Evolutionary conservation across 2,329 filamentous ascomycete genomes (phyloP).

Genomic region (Colletotrichum filicis): DNA sequence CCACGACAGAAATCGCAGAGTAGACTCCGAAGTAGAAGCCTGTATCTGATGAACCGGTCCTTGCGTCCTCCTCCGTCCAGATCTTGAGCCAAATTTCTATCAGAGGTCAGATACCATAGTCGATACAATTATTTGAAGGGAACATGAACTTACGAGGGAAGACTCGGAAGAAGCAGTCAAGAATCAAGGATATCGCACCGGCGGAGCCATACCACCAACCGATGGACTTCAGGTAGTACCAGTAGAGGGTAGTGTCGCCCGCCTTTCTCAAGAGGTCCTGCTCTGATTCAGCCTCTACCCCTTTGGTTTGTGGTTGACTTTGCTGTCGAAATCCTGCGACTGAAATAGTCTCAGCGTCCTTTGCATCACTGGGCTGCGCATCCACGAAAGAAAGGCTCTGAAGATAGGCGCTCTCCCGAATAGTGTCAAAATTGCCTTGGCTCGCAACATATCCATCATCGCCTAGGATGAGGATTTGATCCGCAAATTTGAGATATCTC

Average conservation of each 20-base stretch:
- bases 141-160: slow-evolving; percentile 13
- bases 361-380: neutral
- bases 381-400: slow-evolving; percentile 4
- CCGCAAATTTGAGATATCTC: neutral
- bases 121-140: accelerated
- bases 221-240: slow-evolving; percentile 27
- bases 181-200: slow-evolving; percentile 2
- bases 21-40: slow-evolving; percentile 43
- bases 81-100: slow-evolving; percentile 30
- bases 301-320: neutral
- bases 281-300: neutral
- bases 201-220: slow-evolving; percentile 21
- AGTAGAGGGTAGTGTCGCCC: slow-evolving; percentile 15
- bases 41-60: slow-evolving; percentile 27
- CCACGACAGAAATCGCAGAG: slow-evolving; percentile 8
- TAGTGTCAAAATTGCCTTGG: neutral
- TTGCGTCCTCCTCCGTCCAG: slow-evolving; percentile 35
- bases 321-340: neutral
- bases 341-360: neutral
- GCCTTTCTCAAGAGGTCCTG: slow-evolving; percentile 17
- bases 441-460: slow-evolving; percentile 4
- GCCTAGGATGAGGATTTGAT: slow-evolving; percentile 14
- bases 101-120: neutral
- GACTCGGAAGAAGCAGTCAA: neutral
- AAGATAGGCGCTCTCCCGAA: slow-evolving; percentile 4